Percentiles rank a stretch among this genome's conserved stretches.
Conservation (phyloP, 371 early-diverging fungal species). For the Batkoa obscura region DNA sequence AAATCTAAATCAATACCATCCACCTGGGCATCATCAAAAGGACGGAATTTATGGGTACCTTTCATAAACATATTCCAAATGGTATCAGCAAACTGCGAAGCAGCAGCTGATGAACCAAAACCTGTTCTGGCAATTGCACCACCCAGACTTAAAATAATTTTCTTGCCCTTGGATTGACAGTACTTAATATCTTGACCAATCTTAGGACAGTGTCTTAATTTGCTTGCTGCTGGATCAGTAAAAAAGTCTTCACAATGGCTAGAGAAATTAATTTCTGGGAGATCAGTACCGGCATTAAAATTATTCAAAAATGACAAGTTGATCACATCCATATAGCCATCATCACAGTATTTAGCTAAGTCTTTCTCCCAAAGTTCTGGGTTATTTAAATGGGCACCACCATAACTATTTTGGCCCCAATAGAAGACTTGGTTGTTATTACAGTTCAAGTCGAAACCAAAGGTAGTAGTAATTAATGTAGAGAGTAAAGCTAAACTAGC, state of each 20-base stretch:
- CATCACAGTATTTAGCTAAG: constrained; percentile 35
- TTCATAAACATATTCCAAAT: constrained; percentile 40
- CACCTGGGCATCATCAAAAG: constrained; percentile 31
- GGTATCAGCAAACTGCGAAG: constrained; percentile 31
- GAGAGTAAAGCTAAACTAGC: too few relatives aligned
- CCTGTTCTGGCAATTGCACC: constrained; percentile 45
- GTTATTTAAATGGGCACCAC: constrained; percentile 7
- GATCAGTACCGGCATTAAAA: constrained; percentile 23
- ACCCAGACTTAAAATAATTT: constrained; percentile 39
- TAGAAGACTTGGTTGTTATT: constrained; percentile 14
- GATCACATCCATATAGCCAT: constrained; percentile 25
- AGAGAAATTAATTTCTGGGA: constrained; percentile 32
- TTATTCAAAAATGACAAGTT: constrained; percentile 40
- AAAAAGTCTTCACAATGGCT: constrained; percentile 26
- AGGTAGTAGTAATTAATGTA: too few relatives aligned
- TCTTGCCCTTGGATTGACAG: constrained; percentile 45
- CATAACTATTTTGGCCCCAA: constrained; percentile 30
- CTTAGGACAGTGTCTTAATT: constrained; percentile 34
- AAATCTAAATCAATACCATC: constrained; percentile 59
- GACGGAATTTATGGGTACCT: constrained; percentile 26
- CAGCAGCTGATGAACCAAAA: constrained; percentile 20
- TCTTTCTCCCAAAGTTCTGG: constrained; percentile 13
- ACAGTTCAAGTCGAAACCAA: too few relatives aligned
- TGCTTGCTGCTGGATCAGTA: constrained; percentile 22
- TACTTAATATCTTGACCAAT: constrained; percentile 35